Conservation (phyloP, 305 asterid species). For the Fraxinus sp. region DNA sequence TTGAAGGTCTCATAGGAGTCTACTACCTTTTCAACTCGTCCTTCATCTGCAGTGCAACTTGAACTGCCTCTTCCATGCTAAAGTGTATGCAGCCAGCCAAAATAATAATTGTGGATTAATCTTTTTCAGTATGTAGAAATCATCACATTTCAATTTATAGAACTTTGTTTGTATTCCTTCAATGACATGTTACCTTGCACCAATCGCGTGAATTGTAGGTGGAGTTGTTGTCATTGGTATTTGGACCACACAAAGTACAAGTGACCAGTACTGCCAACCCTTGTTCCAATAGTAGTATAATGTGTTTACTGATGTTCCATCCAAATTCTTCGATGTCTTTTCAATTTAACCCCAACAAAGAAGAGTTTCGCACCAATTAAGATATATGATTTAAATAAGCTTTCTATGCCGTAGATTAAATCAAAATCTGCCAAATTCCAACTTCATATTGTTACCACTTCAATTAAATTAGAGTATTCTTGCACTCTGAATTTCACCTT, state of each 20-base stretch:
- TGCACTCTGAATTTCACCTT: neutral
- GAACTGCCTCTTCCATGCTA: neutral
- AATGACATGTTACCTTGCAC: neutral
- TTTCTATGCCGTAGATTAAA: neutral
- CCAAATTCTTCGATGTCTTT: neutral
- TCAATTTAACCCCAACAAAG: neutral
- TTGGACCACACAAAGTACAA: neutral
- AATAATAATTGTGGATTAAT: neutral
- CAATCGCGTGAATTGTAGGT: neutral
- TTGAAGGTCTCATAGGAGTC: neutral
- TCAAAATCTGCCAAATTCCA: neutral
- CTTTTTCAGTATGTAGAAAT: neutral
- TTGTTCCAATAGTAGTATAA: neutral
- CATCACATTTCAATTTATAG: neutral
- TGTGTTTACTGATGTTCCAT: neutral
- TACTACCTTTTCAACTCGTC: neutral
- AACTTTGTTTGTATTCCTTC: neutral
- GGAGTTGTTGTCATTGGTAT: neutral
- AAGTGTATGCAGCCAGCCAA: neutral
- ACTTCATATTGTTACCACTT: neutral
- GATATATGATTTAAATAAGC: neutral
- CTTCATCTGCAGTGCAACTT: neutral
- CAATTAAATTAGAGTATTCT: neutral
- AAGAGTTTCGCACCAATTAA: neutral
- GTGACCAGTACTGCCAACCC: neutral